Base-by-base conservation (phyloP, 2,329 filamentous ascomycete genomes). In the Verticillium alfalfae region DNA sequence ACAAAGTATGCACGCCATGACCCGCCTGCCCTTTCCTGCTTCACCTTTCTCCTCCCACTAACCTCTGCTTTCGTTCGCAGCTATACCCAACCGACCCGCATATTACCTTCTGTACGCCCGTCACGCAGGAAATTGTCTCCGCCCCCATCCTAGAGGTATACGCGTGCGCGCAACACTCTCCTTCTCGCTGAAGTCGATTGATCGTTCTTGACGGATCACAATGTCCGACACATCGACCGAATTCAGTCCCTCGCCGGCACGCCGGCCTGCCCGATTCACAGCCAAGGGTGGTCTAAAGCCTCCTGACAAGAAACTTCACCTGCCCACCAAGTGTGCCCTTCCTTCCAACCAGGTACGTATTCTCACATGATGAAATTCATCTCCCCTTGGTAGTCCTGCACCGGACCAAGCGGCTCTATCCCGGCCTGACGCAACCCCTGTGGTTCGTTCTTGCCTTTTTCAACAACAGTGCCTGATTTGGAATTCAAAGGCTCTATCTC, bases 161-260 rank as follows among this genome's bases (percentile, higher is more conserved):
- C 18, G 12, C n/a, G 22, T 10, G 18, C 39, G 4, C 16, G 4
- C n/a, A 22, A 22, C 10, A 18, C 9, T 8, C 45, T 12, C 10
- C 45, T 22, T 13, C 45, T 31, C 18, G 18, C 45, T 9, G 8
- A 12, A n/a, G 10, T 26, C 18, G 6, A 39, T 31, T 13, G 16
- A 57, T 55, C 52, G 15, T 31, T 34, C 60, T 39, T 12, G 45
- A 18, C n/a, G 45, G 8, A 52, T 62, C 36, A 66, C 60, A 62
- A 77, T 77, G 75, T 69, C 73, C 60, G 62, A 70, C 36, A 69
- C 69, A 56, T 66, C 68, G 39, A 66, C 67, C 57, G 68, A 62
- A 18, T 69, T 71, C 36, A 69, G 72, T 58, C 67, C 72, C 36
- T 68, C 71, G 63, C 68, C 65, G 61, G 65, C 62, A 38, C 55